Conservation (phyloP, 352 stramenopile genomes). For the Chrysophaeum taylorii region DNA sequence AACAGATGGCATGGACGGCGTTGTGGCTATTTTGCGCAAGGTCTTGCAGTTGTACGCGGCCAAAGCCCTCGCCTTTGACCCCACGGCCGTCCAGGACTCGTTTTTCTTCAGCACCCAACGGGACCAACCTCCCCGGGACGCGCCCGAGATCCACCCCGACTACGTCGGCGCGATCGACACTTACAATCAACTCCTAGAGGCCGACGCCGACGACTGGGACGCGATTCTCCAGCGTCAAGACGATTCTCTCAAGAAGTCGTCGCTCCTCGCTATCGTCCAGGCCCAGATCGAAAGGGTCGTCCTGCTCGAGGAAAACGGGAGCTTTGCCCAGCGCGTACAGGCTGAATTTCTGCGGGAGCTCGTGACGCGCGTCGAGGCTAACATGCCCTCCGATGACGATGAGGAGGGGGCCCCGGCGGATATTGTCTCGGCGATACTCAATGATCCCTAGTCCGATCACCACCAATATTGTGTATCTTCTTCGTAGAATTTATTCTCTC, state of each 20-base stretch:
- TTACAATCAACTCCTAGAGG: constrained; percentile 36
- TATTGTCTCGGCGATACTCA: too few species aligned
- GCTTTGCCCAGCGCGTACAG: constrained; percentile 48
- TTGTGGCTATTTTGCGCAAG: constrained; percentile 15
- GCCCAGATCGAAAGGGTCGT: constrained; percentile 50
- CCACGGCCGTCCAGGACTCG: background rate
- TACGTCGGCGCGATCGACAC: constrained; percentile 9
- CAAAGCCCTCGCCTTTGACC: background rate
- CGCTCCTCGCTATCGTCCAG: constrained; percentile 42
- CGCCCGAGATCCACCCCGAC: background rate
- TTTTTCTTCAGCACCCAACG: too few species aligned
- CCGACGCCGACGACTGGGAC: constrained; percentile 45
- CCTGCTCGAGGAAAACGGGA: constrained; percentile 50
- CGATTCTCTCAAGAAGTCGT: constrained; percentile 25
- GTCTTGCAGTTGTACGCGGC: constrained; percentile 16
- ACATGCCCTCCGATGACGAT: background rate
- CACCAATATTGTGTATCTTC: too few species aligned
- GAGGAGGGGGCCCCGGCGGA: too few species aligned
- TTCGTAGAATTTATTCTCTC: too few species aligned
- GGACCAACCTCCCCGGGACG: background rate
- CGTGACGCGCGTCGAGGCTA: constrained; percentile 37
- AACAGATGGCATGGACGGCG: background rate
- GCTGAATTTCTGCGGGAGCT: constrained; percentile 51
- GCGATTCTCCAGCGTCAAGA: too few species aligned
- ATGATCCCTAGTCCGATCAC: too few species aligned